These are phyloP conservation scores for Rhodotorula sphaerocarpa DNA, from an alignment of 768 basidiomycete species.

Conservation along the genomic window DNA sequence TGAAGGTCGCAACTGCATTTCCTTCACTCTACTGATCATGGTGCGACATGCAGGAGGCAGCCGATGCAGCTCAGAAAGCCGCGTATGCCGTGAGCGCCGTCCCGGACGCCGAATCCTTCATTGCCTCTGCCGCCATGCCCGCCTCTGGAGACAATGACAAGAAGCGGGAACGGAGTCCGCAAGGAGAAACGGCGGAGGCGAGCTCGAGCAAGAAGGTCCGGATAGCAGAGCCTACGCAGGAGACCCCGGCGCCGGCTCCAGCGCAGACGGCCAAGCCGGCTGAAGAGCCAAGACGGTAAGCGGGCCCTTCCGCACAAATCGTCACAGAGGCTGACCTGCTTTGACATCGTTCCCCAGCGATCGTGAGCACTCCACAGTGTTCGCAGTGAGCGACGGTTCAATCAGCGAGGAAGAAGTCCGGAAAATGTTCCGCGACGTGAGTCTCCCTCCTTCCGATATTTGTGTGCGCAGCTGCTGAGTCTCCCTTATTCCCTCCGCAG, in stretches of 20 bases:
- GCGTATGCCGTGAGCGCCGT: slow-evolving; percentile 29
- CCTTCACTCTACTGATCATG: no score
- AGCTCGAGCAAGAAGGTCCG: slow-evolving; percentile 37
- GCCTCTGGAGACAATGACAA: background rate
- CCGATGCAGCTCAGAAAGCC: slow-evolving; percentile 38
- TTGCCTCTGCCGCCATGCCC: slow-evolving; percentile 38
- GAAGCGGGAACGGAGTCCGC: slow-evolving; percentile 23
- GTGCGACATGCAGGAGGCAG: slow-evolving; percentile 12
- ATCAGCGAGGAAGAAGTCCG: slow-evolving; percentile 58
- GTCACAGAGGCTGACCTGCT: no score
- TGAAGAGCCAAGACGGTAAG: slow-evolving; percentile 13
- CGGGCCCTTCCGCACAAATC: no score
- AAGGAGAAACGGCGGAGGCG: background rate
- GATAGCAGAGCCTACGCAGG: slow-evolving; percentile 16
- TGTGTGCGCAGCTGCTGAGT: background rate
- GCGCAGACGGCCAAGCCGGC: no score
- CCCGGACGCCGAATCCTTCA: slow-evolving; percentile 23
- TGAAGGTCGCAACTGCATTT: background rate
- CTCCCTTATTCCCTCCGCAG: slow-evolving; percentile 46
- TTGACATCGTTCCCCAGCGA: slow-evolving; percentile 52
- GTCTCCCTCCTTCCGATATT: slow-evolving; percentile 37
- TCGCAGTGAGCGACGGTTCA: slow-evolving; percentile 63
- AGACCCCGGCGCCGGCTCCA: background rate
- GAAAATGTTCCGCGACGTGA: slow-evolving; percentile 74
- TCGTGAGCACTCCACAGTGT: slow-evolving; percentile 87